Percentiles rank a stretch among this genome's conserved stretches.
phyloP scores from a whole-genome alignment of 2,329 filamentous ascomycete species.

The Blastomyces parvus region DNA sequence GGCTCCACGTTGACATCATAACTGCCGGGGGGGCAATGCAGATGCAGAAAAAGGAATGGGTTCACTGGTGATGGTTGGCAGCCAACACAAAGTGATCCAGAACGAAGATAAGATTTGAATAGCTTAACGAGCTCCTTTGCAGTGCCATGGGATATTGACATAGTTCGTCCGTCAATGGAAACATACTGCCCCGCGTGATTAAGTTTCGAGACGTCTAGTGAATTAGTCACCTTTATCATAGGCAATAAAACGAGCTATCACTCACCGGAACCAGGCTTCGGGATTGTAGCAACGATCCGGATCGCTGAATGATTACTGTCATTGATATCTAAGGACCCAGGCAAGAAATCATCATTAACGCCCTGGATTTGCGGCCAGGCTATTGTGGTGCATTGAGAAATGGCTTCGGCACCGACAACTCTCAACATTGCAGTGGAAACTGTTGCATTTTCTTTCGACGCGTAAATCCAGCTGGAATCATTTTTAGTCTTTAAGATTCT shows the following conservation, averaged over 20 bases:
- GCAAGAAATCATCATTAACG: neutral
- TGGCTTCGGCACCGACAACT: conserved; percentile 46
- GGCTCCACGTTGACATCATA: conserved; percentile 58
- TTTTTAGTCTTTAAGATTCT: conserved; percentile 51
- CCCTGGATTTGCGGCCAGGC: conserved; percentile 14
- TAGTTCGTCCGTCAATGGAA: conserved; percentile 48
- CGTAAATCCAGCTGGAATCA: conserved; percentile 54
- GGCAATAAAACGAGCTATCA: conserved; percentile 2
- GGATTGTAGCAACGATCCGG: conserved; percentile 41
- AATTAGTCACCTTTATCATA: neutral
- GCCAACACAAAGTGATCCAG: conserved; percentile 17
- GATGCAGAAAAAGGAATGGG: conserved; percentile 48
- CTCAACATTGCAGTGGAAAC: conserved; percentile 48
- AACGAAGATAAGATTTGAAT: conserved; percentile 44
- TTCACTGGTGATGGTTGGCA: conserved; percentile 32
- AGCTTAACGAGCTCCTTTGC: conserved; percentile 44
- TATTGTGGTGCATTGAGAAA: conserved; percentile 39
- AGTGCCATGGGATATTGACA: conserved; percentile 43
- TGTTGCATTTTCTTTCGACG: conserved; percentile 40
- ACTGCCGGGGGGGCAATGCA: conserved; percentile 43
- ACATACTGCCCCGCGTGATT: conserved; percentile 41
- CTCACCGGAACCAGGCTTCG: conserved; percentile 35
- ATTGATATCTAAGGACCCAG: neutral
- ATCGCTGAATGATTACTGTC: neutral
- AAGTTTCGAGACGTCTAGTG: conserved; percentile 29